Conservation (phyloP, 2,329 filamentous ascomycete species). For the Tolypocladium tropicale region DNA sequence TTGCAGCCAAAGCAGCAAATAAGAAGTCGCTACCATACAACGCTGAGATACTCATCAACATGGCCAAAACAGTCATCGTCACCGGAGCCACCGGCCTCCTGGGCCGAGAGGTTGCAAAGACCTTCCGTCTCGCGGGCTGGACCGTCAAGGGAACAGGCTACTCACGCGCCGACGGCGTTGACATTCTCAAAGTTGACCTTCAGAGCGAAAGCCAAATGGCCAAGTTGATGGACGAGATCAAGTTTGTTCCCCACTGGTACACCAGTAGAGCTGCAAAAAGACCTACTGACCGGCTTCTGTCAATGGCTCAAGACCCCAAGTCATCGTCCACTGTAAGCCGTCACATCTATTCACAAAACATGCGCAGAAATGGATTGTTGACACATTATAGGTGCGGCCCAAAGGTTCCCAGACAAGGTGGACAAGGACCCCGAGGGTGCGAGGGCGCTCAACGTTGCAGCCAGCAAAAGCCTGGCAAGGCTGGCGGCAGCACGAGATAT, state of each 20-base stretch:
- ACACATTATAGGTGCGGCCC: conserved; percentile 57
- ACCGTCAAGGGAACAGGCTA: conserved; percentile 63
- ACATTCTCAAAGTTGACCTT: conserved; percentile 52
- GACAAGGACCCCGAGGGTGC: conserved; percentile 70
- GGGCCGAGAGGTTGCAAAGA: conserved; percentile 64
- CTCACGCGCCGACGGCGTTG: conserved; percentile 60
- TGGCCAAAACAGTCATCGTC: conserved; percentile 49
- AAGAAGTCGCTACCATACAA: not conserved
- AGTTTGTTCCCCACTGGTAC: conserved; percentile 33
- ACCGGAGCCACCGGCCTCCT: conserved; percentile 81
- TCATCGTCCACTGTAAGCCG: conserved; percentile 70
- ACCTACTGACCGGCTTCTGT: not conserved
- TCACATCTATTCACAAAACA: not conserved
- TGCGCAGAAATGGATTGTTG: not conserved
- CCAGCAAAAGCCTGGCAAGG: conserved; percentile 55
- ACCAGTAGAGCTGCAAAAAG: not conserved
- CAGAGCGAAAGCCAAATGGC: conserved; percentile 34
- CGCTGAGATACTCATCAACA: conserved; percentile 1
- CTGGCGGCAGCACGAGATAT: conserved; percentile 52
- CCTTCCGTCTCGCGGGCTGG: conserved; percentile 55
- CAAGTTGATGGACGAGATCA: conserved; percentile 39
- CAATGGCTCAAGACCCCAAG: conserved; percentile 49
- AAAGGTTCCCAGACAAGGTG: conserved; percentile 80
- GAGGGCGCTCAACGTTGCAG: conserved; percentile 61
- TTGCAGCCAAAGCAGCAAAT: not conserved